Base-by-base conservation (phyloP, 2,329 filamentous ascomycete species). In the Fusarium piperis region DNA sequence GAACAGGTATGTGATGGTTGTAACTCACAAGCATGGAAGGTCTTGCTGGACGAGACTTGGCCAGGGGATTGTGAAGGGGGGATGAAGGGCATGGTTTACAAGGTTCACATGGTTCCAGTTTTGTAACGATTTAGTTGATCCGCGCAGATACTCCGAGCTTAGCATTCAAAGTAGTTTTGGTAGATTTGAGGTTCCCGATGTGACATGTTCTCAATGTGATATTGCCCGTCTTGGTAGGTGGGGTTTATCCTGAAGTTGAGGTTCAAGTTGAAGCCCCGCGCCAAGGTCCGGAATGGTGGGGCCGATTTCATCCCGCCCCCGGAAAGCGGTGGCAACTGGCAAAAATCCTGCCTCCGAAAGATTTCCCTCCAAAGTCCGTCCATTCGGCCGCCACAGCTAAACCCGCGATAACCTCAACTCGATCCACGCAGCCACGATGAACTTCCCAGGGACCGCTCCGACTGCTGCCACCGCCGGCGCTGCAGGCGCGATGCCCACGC, bases 401-500 rank as follows among this genome's bases (percentile, higher is more conserved):
- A 71, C 28, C 70, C 61, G 59, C 67, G 62, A 70, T 70, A 71
- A 33, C 71, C 48, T 68, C n/a, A n/a, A n/a, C n/a, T n/a, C n/a
- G n/a, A n/a, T n/a, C n/a, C n/a, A n/a, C n/a, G n/a, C 30, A 35
- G 16, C 64, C 51, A 72, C 35, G 7, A 85, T 85, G 83, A 85
- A 79, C 68, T 80, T 84, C 41, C 81, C 81, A 16, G 78, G 79
- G 67, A 75, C 72, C n/a, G 73, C 70, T 39, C 58, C 78, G 56
- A 52, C 30, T 20, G 30, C 46, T 28, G 48, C 51, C 2, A 46
- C 41, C 23, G 69, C 72, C 52, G 76, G 70, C 64, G 73, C 70
- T 62, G 59, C 70, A 63, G 63, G 65, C 35, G 69, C 70, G 55
- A 67, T 70, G 64, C 76, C 75, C 51, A 68, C 62, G 60, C 68